Evolutionary conservation across 305 asterid species (phyloP), one percentile per base, ranked within the genome.

Genomic region (Fraxinus baroniana): DNA sequence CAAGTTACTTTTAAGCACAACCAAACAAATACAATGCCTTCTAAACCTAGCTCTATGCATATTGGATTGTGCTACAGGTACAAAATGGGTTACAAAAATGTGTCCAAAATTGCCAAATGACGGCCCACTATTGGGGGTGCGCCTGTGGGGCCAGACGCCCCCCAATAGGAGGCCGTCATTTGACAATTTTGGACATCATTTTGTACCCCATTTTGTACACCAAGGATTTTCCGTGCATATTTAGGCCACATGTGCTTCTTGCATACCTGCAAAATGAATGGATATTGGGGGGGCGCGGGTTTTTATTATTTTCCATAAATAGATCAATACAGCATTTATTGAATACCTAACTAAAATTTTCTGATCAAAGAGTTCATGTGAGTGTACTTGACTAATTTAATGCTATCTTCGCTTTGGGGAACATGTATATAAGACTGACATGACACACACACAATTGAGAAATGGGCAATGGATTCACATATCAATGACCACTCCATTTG

Each of bases 371-470:
- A 82, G 85, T 83, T 89, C 90, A 87, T 87, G 91, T 68, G 91
- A 88, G 85, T 76, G 87, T 85, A 78, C 83, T 77, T 84, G 87
- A 82, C 85, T 79, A 81, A 86, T 85, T 90, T 79, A 91, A 85
- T 88, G 94, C 82, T 68, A 85, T 86, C 85, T 62, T 81, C 89
- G 78, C 83, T 79, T 89, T 78, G 85, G 93, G 95, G 92, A 88
- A 90, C 91, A 92, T 87, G 52, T 55, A 84, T 87, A 60, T 55
- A 84, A 79, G 85, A 85, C 37, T 82, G 91, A 87, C 88, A 84
- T 79, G 90, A 26, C 28, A 26, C 28, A 26, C 28, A 87, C 91
- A 68, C 74, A 81, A 88, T 81, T 78, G 78, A 57, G 89, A 83
- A 85, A 86, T 81, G 88, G 89, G 85, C 36, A 86, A 83, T 86